Base-by-base conservation (phyloP, 805 yeast genomes). In the Suhomyces pyralidae region DNA sequence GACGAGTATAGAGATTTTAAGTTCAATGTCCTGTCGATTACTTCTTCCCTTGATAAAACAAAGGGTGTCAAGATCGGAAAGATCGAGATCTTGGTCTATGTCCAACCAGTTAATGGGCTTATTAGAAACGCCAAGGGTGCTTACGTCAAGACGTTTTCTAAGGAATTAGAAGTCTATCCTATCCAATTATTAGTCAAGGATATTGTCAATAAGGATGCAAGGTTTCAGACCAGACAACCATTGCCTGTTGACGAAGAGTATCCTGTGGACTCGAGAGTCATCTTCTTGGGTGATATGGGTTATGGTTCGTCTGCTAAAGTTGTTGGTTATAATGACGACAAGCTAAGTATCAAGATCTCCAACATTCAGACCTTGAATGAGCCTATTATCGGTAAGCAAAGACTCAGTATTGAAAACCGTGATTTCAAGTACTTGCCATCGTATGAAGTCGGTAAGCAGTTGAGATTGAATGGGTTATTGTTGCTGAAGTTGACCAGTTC, bases 251-350 rank as follows among this genome's bases (percentile, higher is more conserved):
- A 83, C 7, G 82, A 88, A 57, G 97, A 93, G 66, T 94, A 80
- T 69, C 97, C 97, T 17, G 50, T 79, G 3, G 85, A 81, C 14
- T 79, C 88, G 0, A 81, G 83, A 49, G 92, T 85, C 25, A 81
- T 93, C 7, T 89, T 89, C 64, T 74, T 94, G 55, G 96, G 97
- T 46, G 90, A 85, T 25, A 83, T 84, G 67, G 96, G 92, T 1
- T 94, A 90, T 65, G 98, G 99, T 51, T 81, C 90, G 5, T 84
- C 88, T 44, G 89, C 90, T 4, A 74, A 74, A 20, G 80, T 88
- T 45, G 80, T 79, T 46, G 93, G 88, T 0, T 82, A 86, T 61
- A 76, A 75, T 28, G 55, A 61, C 3, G 64, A 66, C 46, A 70
- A 68, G 55, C 69, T 87, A 52, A 80, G 84, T 51, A 85, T 92